phyloP scores from a whole-genome alignment of 2,329 filamentous ascomycete species.

The Penicillium glabrum region DNA sequence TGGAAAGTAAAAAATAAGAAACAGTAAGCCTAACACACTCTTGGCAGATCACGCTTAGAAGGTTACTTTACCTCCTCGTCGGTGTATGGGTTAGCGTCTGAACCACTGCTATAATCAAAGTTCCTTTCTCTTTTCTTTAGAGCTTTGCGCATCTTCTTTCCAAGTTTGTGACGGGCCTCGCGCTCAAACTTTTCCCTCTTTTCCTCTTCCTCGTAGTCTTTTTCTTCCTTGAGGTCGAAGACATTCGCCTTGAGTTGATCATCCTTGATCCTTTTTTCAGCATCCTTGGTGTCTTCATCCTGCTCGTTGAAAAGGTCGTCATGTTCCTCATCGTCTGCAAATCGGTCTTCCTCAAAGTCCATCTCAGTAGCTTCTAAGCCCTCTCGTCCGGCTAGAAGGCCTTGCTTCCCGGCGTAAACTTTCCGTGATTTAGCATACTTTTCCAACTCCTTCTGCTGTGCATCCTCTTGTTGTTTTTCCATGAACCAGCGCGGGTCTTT shows the following conservation, averaged over 20 bases:
- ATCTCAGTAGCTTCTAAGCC: conserved; percentile 64
- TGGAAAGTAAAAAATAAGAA: conserved; percentile 25
- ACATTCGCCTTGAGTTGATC: conserved; percentile 86
- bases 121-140: conserved; percentile 84
- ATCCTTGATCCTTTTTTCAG: conserved; percentile 70
- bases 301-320: conserved; percentile 70
- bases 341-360: conserved; percentile 70
- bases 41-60: background rate
- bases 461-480: conserved; percentile 55
- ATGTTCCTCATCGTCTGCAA: conserved; percentile 85
- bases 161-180: conserved; percentile 66
- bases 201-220: conserved; percentile 68
- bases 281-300: conserved; percentile 75
- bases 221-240: conserved; percentile 74
- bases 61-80: conserved; percentile 47
- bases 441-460: conserved; percentile 60
- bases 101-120: conserved; percentile 77
- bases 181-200: conserved; percentile 63
- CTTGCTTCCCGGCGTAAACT: conserved; percentile 47
- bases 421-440: conserved; percentile 50
- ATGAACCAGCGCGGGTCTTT: conserved; percentile 80
- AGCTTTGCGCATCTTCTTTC: conserved; percentile 76
- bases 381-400: conserved; percentile 42
- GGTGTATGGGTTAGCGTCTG: conserved; percentile 58
- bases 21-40: background rate